A percentile compares a stretch with the other conserved stretches of the same genome.
Conservation (phyloP, 192 early-diverging fungal species). For the Backusella psychrophila region DNA sequence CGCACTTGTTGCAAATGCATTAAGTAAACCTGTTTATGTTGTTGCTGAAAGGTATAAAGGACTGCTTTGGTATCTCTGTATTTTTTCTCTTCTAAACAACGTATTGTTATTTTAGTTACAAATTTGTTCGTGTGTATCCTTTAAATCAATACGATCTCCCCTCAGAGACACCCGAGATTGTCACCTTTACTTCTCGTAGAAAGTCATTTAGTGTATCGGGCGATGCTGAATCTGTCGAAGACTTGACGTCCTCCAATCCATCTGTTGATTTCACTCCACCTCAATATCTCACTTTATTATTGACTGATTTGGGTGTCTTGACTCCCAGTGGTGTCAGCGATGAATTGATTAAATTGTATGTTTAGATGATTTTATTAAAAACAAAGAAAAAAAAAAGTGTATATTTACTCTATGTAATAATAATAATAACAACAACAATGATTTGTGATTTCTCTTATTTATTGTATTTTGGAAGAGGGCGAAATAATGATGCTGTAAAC, state of each 20-base stretch:
- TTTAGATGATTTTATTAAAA: slow-evolving; percentile 39
- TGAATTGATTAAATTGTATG: slow-evolving; percentile 82
- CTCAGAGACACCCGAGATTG: slow-evolving; percentile 61
- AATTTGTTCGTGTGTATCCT: slow-evolving; percentile 95
- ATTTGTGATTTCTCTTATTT: no score
- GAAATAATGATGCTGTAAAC: background rate
- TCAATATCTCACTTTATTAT: slow-evolving; percentile 82
- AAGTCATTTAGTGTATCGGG: slow-evolving; percentile 19
- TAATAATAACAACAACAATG: no score
- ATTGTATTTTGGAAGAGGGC: background rate
- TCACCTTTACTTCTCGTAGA: slow-evolving; percentile 41
- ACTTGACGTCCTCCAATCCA: slow-evolving; percentile 60
- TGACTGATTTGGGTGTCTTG: slow-evolving; percentile 89
- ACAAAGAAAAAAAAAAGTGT: slow-evolving; percentile 13
- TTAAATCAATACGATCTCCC: slow-evolving; percentile 95
- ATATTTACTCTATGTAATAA: background rate
- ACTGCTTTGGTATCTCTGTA: background rate
- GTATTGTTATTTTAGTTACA: slow-evolving; percentile 72
- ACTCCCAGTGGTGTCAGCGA: slow-evolving; percentile 88
- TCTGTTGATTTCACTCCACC: slow-evolving; percentile 94
- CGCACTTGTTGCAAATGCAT: slow-evolving; percentile 92
- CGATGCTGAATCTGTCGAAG: slow-evolving; percentile 16
- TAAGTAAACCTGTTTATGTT: slow-evolving; percentile 91
- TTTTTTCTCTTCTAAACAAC: no score
- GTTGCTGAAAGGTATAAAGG: slow-evolving; percentile 84